Conservation (phyloP, 2,329 filamentous ascomycete genomes). For the Aspergillus tanneri region DNA sequence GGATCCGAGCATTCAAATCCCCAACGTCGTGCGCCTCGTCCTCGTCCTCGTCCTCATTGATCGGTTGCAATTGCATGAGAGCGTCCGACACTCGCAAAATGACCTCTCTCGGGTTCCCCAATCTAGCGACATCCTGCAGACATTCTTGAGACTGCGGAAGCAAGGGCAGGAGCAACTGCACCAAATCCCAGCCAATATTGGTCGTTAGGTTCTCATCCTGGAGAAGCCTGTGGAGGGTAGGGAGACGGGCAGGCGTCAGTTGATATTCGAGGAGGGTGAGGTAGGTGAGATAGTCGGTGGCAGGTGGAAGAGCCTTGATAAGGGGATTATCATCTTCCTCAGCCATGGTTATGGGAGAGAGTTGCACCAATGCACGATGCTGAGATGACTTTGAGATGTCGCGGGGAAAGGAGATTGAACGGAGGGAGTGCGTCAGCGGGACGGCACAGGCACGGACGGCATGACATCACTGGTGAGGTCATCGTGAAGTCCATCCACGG, state of each 20-base stretch:
- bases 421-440: neutral
- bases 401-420: constrained; percentile 3
- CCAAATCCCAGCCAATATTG: constrained; percentile 67
- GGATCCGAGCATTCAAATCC: neutral
- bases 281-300: constrained; percentile 65
- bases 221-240: constrained; percentile 57
- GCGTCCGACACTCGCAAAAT: constrained; percentile 64
- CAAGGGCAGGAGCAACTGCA: constrained; percentile 61
- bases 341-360: constrained; percentile 21
- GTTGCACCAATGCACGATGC: constrained; percentile 10
- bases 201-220: constrained; percentile 61
- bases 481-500: no score
- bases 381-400: constrained; percentile 1
- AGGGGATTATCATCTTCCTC: constrained; percentile 48
- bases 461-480: neutral
- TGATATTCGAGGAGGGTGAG: constrained; percentile 65
- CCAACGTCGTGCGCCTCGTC: constrained; percentile 32
- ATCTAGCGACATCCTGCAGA: constrained; percentile 59
- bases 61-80: constrained; percentile 56
- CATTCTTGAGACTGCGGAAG: constrained; percentile 59
- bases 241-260: constrained; percentile 57
- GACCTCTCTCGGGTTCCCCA: constrained; percentile 65
- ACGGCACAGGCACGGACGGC: neutral
- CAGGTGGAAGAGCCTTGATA: constrained; percentile 59
- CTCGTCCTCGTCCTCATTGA: constrained; percentile 34